phyloP scores from a whole-genome alignment of 805 yeast genomes.

The Metschnikowia kunwiensis region DNA sequence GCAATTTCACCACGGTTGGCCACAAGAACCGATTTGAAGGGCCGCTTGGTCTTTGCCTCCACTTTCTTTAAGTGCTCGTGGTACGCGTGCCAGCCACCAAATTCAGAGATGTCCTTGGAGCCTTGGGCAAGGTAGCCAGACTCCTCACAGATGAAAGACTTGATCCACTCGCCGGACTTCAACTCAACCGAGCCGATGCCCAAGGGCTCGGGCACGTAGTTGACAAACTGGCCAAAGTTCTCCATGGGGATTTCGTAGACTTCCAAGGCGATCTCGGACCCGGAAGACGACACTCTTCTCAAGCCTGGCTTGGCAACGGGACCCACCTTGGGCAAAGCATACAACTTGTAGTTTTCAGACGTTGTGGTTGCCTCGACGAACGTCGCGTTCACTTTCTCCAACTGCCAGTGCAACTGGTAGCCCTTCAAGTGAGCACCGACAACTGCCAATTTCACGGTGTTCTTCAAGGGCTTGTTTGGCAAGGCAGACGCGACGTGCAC shows the following conservation, averaged over 20 bases:
- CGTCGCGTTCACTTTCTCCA: slow-evolving; percentile 76
- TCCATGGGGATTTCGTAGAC: slow-evolving; percentile 79
- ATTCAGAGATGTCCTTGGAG: slow-evolving; percentile 75
- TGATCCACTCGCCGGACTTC: slow-evolving; percentile 76
- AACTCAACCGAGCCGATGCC: slow-evolving; percentile 94
- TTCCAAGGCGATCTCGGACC: slow-evolving; percentile 69
- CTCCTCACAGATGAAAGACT: slow-evolving; percentile 94
- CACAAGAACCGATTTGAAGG: slow-evolving; percentile 81
- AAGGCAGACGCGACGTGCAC: slow-evolving; percentile 28
- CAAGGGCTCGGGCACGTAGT: slow-evolving; percentile 90
- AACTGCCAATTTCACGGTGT: slow-evolving; percentile 69
- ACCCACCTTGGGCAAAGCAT: slow-evolving; percentile 78
- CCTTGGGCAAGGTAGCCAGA: slow-evolving; percentile 71
- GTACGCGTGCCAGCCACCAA: slow-evolving; percentile 86
- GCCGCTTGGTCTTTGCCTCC: slow-evolving; percentile 40
- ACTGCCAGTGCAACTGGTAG: slow-evolving; percentile 90
- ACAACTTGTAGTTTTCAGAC: slow-evolving; percentile 66
- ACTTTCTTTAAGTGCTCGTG: slow-evolving; percentile 33
- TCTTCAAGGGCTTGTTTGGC: slow-evolving; percentile 15
- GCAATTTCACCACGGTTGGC: slow-evolving; percentile 99
- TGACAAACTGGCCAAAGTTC: slow-evolving; percentile 75
- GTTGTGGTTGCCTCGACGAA: slow-evolving; percentile 67
- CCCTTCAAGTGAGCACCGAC: slow-evolving; percentile 95
- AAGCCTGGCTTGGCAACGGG: slow-evolving; percentile 90
- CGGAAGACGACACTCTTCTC: slow-evolving; percentile 57